Percentiles rank a stretch among this genome's conserved stretches.
Evolutionary conservation across 108 stramenopile species (phyloP).

Genomic region (Cyclotella sp.): DNA sequence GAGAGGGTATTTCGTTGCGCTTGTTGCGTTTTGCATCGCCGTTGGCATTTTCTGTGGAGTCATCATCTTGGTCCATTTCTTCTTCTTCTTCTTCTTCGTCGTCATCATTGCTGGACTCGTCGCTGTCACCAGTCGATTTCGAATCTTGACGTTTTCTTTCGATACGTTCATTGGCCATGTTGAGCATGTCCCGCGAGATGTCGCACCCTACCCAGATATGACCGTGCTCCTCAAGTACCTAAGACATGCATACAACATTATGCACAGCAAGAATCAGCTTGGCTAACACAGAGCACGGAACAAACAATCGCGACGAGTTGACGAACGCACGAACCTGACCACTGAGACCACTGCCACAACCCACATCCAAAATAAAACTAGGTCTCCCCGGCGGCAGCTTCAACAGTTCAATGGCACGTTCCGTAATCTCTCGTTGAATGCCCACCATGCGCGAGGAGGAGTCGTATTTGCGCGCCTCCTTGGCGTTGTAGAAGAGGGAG

Average conservation of each 20-base stretch:
- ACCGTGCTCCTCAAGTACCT: slow-evolving; percentile 91
- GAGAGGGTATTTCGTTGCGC: slow-evolving; percentile 48
- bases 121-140: slow-evolving; percentile 17
- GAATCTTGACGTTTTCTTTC: slow-evolving; percentile 62
- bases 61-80: slow-evolving; percentile 44
- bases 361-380: slow-evolving; percentile 91
- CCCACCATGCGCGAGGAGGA: slow-evolving; percentile 94
- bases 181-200: slow-evolving; percentile 96
- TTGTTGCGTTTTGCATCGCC: slow-evolving; percentile 45
- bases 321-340: slow-evolving; percentile 71
- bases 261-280: no score
- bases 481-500: slow-evolving; percentile 91
- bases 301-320: not conserved
- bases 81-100: slow-evolving; percentile 35
- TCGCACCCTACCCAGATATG: slow-evolving; percentile 98
- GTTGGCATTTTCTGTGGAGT: slow-evolving; percentile 33
- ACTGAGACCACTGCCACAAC: slow-evolving; percentile 96
- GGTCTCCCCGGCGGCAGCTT: slow-evolving; percentile 64
- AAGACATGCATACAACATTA: no score
- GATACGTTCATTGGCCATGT: slow-evolving; percentile 92
- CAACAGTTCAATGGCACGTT: slow-evolving; percentile 96
- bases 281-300: not conserved
- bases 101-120: slow-evolving; percentile 13
- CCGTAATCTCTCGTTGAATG: slow-evolving; percentile 96
- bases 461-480: slow-evolving; percentile 96